Evolutionary conservation across 1,284 basidiomycete genomes (phyloP).

Genomic region (Cutaneotrichosporon sp.): DNA sequence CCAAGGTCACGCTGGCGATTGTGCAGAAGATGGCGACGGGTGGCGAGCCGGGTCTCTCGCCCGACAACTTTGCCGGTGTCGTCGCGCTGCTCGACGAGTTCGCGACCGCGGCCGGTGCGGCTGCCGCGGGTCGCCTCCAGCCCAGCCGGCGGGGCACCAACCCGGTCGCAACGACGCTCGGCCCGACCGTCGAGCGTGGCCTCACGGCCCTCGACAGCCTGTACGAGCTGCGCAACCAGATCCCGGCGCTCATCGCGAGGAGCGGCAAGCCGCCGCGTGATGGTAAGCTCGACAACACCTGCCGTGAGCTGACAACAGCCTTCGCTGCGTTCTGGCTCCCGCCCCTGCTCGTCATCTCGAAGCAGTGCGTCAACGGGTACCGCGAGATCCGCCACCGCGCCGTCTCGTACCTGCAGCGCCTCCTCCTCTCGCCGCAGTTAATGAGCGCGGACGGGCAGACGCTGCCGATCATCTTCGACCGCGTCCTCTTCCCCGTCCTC

Average conservation of each 20-base stretch:
- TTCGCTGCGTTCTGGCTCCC: conserved; percentile 84
- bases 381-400: conserved; percentile 83
- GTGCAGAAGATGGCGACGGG: conserved; percentile 63
- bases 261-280: conserved; percentile 42
- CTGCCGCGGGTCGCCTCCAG: conserved; percentile 61
- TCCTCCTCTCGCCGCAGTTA: conserved; percentile 78
- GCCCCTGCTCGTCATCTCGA: conserved; percentile 71
- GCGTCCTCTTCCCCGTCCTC: conserved; percentile 86
- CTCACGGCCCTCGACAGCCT: conserved; percentile 79
- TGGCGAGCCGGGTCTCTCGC: conserved; percentile 60
- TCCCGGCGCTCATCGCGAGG: conserved; percentile 62
- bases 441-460: conserved; percentile 61
- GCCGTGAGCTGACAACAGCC: conserved; percentile 47
- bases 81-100: conserved; percentile 85
- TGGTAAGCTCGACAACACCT: conserved; percentile 28
- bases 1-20: conserved; percentile 77
- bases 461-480: conserved; percentile 81
- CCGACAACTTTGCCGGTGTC: conserved; percentile 80
- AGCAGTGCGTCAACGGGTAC: conserved; percentile 82
- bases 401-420: conserved; percentile 80
- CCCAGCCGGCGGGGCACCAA: conserved; percentile 36
- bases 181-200: conserved; percentile 75
- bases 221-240: conserved; percentile 67
- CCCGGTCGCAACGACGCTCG: conserved; percentile 51
- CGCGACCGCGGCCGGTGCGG: conserved; percentile 68